Percentiles rank a stretch among this genome's conserved stretches.
These are phyloP conservation scores for Myrmaecium sp. DNA, from an alignment of 2,329 filamentous ascomycete species.

Conservation along the genomic window DNA sequence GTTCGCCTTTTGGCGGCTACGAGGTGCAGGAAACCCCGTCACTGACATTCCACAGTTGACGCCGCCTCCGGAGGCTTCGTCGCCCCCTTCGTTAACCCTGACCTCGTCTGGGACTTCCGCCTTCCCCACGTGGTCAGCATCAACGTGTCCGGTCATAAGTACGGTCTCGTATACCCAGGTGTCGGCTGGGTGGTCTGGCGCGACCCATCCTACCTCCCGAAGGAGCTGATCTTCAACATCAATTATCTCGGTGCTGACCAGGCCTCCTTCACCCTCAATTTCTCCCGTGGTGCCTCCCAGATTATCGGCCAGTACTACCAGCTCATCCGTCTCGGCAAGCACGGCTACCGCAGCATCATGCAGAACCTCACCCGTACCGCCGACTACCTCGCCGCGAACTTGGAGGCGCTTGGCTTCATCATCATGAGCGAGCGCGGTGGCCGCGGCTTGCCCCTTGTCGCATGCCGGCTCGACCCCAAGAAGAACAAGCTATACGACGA, in stretches of 20 bases:
- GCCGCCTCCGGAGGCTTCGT: conserved; percentile 88
- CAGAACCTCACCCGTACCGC: conserved; percentile 77
- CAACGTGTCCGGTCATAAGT: conserved; percentile 84
- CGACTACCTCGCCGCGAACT: conserved; percentile 63
- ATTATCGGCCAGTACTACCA: conserved; percentile 98
- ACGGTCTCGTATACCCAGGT: conserved; percentile 55
- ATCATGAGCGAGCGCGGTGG: conserved; percentile 74
- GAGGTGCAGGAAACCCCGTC: not conserved
- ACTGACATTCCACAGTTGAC: conserved; percentile 39
- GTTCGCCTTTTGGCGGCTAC: too few relatives aligned
- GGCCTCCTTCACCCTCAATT: conserved; percentile 91
- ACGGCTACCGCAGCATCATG: conserved; percentile 87
- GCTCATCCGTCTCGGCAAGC: conserved; percentile 84
- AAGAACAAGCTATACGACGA: conserved; percentile 38
- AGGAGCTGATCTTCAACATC: conserved; percentile 96
- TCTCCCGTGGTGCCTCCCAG: conserved; percentile 86
- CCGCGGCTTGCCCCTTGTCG: conserved; percentile 71
- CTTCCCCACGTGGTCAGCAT: conserved; percentile 80
- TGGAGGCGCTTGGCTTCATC: conserved; percentile 62
- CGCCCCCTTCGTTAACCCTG: conserved; percentile 73
- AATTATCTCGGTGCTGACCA: conserved; percentile 96
- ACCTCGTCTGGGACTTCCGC: conserved; percentile 82
- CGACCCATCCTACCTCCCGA: conserved; percentile 61
- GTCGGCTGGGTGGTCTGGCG: conserved; percentile 93
- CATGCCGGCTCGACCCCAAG: conserved; percentile 56